Evolutionary conservation across 768 basidiomycete genomes (phyloP).

Genomic region (Imleria badia): DNA sequence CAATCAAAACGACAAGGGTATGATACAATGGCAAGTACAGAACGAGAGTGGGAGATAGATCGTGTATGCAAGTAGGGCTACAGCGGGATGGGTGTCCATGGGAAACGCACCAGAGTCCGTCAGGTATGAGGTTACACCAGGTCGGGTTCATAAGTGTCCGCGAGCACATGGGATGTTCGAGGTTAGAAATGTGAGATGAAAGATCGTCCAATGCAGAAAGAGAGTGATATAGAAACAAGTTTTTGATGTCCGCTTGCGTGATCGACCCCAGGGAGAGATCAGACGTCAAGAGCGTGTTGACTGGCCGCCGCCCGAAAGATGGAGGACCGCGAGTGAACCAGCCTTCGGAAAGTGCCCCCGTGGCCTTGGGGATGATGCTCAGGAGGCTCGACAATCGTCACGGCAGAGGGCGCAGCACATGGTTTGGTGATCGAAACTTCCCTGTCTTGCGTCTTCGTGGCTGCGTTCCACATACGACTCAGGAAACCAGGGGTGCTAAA

Average conservation of each 20-base stretch:
- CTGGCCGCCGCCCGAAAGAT: conserved; percentile 37
- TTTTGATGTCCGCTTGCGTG: conserved; percentile 20
- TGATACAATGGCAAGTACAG: conserved; percentile 30
- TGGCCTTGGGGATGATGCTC: conserved; percentile 28
- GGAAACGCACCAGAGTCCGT: conserved; percentile 19
- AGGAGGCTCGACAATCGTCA: conserved; percentile 28
- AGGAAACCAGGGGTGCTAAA: conserved; percentile 52
- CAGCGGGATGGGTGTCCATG: conserved; percentile 26
- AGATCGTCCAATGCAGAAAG: conserved; percentile 19
- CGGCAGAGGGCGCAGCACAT: conserved; percentile 11
- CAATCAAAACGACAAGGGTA: conserved; percentile 26
- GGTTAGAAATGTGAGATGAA: conserved; percentile 31
- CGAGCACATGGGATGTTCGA: conserved; percentile 14
- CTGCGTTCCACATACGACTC: conserved; percentile 74
- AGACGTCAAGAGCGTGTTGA: conserved; percentile 29
- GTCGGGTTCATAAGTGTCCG: conserved; percentile 20
- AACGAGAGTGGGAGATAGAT: conserved; percentile 34
- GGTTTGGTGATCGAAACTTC: conserved; percentile 13
- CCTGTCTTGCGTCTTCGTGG: conserved; percentile 42
- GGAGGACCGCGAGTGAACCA: conserved; percentile 46
- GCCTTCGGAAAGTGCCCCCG: conserved; percentile 38
- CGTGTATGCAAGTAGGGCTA: conserved; percentile 23
- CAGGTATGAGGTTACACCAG: conserved; percentile 6
- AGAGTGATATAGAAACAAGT: conserved; percentile 22
- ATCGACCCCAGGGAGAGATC: conserved; percentile 15